Evolutionary conservation across 129 eudicot genomes (phyloP).

Genomic region (Chrysanthemum lavandulifolium): DNA sequence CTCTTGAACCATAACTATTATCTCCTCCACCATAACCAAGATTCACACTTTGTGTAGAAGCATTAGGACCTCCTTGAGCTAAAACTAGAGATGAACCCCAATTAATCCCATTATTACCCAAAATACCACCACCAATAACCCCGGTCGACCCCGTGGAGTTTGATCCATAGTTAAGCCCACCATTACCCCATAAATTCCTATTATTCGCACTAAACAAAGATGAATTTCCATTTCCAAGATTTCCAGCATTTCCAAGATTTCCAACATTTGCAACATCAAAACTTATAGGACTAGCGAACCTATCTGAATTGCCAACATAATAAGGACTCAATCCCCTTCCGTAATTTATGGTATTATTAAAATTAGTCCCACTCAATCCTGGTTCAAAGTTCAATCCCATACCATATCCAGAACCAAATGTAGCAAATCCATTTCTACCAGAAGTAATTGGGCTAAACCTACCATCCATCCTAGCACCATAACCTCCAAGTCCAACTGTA

Average conservation of each 20-base stretch:
- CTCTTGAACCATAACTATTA: slow-evolving; percentile 38
- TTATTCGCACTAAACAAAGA: slow-evolving; percentile 53
- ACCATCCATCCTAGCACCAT: slow-evolving; percentile 56
- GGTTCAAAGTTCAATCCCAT: slow-evolving; percentile 53
- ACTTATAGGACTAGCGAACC: slow-evolving; percentile 38
- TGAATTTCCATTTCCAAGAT: slow-evolving; percentile 36
- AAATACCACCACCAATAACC: slow-evolving; percentile 43
- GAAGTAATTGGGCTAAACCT: slow-evolving; percentile 44
- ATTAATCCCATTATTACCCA: slow-evolving; percentile 41
- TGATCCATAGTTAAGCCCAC: slow-evolving; percentile 43
- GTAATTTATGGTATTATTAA: slow-evolving; percentile 27
- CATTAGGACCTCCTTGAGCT: slow-evolving; percentile 46
- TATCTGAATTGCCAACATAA: slow-evolving; percentile 42
- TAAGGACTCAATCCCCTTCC: slow-evolving; percentile 55
- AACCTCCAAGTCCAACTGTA: slow-evolving; percentile 42
- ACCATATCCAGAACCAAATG: slow-evolving; percentile 46
- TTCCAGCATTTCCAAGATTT: slow-evolving; percentile 49
- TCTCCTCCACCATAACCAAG: slow-evolving; percentile 51
- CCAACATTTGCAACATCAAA: slow-evolving; percentile 60
- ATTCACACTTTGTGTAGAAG: slow-evolving; percentile 37
- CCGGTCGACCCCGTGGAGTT: slow-evolving; percentile 46
- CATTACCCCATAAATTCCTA: slow-evolving; percentile 50
- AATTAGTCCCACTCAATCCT: slow-evolving; percentile 39
- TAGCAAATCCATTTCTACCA: slow-evolving; percentile 39
- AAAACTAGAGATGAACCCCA: slow-evolving; percentile 51